Base-by-base conservation (phyloP, 257 asterid species). In the Salvia splendens region DNA sequence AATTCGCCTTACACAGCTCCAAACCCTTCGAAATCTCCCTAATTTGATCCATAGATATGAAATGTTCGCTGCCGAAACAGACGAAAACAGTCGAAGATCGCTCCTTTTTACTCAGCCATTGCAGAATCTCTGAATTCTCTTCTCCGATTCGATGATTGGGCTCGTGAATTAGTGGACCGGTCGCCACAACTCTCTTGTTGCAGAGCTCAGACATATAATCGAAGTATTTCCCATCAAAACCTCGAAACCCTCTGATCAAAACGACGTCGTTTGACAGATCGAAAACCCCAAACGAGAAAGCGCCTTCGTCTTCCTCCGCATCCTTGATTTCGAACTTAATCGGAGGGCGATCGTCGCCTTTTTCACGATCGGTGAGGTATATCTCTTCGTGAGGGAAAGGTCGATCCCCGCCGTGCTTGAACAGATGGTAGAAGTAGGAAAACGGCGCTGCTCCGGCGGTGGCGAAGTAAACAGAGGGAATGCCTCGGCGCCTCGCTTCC, bases 1-100 rank as follows among this genome's bases (percentile, higher is more conserved):
- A 82, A 15, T 53, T 73, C 5, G 64, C 75, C 8, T 54, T 71
- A 8, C 70, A 70, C 15, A 82, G 51, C 66, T 73, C 82, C 6
- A 79, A 12, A 52, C 81, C 77, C 5, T 65, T 73, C 7, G 77
- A 76, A 30, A 80, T 51, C 10, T 72, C 81, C 8, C 51, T 61
- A 2, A 74, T 69, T 41, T 82, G 73, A 9, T 62, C 61, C 16
- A 69, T 63, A 6, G 66, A 65, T 60, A 80, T 67, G 77, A 74
- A 82, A 20, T 75, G 64, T 56, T 82, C 87, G 42, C 85, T 80
- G 0, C 85, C 87, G 43, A 82, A 80, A 4, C 81, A 75, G 11
- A 75, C 63, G 32, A 61, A 82, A 4, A 82, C 72, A 4, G 74
- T 72, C 2, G 87, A 82, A 7, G 9, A 15, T 5, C 11, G 20